Base-by-base conservation (phyloP, 768 basidiomycete species). In the Tubosaeta brunneosetosa region DNA sequence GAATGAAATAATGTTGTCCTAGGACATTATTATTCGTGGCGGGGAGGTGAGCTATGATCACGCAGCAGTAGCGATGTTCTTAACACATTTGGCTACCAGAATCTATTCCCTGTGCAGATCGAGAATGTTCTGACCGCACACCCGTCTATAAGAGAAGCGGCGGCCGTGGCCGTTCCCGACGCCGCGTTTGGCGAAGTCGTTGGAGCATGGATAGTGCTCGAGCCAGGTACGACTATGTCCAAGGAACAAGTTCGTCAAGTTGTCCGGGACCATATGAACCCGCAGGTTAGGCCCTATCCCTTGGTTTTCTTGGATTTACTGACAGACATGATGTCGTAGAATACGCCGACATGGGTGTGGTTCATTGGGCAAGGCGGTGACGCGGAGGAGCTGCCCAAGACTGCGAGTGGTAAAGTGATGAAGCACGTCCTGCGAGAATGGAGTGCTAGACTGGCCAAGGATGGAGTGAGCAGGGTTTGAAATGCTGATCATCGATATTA, bases 21-120 rank as follows among this genome's bases (percentile, higher is more conserved):
- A 86, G 82, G 90, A 92, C 65, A 81, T 91, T 48, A 90, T 92
- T 59, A 91, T 92, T 56, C 84, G 90, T 17, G 90, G 88, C 16
- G 90, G 90, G 56, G 90, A 92, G 77, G 86, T 85, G 55, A 11
- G 70, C 43, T 16, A 7, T 53, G 17, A 11, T 34, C 26, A 4
- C 8, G 27, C 40, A 34, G 33, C n/a, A 3, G 2, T 36, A 25
- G 7, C 1, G 1, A 3, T 11, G 4, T 10, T 19, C 29, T 19
- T 37, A 0, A 37, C 3, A 27, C 38, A 34, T 55, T 19, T 13
- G 37, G 22, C 45, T 16, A 34, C n/a, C 56, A 89, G 82, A 89
- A 94, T 68, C 71, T 94, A 49, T 87, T 88, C 68, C 86, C 92
- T 4, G 82, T 91, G 42, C 84, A 91, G 63, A 91, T 93, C 32